Base-by-base conservation (phyloP, 176 grass and related monocot genomes). In the Oryza coarctata region DNA sequence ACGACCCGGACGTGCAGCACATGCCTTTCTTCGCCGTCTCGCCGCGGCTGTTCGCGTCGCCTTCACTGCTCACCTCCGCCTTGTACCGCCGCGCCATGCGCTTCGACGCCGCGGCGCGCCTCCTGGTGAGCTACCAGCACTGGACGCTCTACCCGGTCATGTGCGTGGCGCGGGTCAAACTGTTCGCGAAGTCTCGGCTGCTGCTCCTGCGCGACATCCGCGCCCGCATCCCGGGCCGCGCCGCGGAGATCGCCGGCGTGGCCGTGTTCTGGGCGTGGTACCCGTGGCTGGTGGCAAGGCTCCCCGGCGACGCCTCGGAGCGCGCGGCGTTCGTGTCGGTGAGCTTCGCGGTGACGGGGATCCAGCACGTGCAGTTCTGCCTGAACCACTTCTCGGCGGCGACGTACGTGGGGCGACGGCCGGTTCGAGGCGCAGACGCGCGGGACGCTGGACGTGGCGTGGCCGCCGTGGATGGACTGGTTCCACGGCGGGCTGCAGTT, bases 91-190 rank as follows among this genome's bases (percentile, higher is more conserved):
- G 92, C 67, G 93, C 80, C 58, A 57, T 98, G 32, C 52, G 67
- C 0, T 98, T 98, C 49, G 88, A 94, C 4, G 50, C 86, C 33
- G 43, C 83, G 4, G 47, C 95, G 52, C 87, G 86, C 33, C 80
- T 98, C 71, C n/a, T 98, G 6, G 70, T 98, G 82, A 94, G 95
- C 86, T 93, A 94, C 84, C 95, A 98, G 92, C 95, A 98, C 67
- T 89, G 89, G 88, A 98, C 95, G 13, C 94, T 94, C 55, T 98
- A 98, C 84, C 92, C 92, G 2, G 90, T 98, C 1, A 94, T 98
- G 95, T 80, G 92, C 27, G 39, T 94, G n/a, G 95, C 95, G 27
- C 89, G 95, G 83, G 79, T 98, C 12, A 94, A 98, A 33, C 95
- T 98, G 9, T 84, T 91, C 0, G 63, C 50, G 55, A 92, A 94